Base-by-base conservation (phyloP, 129 eudicot species). In the Tagetes erecta region DNA sequence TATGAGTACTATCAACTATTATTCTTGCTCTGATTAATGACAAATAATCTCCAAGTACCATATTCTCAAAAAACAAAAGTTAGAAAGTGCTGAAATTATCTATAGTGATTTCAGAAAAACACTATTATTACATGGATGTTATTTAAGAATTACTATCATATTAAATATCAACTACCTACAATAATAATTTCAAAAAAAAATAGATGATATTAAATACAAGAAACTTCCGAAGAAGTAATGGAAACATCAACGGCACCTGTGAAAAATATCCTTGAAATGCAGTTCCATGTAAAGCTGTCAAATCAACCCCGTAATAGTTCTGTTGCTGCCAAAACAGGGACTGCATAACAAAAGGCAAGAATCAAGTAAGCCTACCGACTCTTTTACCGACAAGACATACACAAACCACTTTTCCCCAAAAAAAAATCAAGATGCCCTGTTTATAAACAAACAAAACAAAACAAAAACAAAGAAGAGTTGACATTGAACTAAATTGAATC, bases 271-370 rank as follows among this genome's bases (percentile, higher is more conserved):
- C 98, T 70, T 90, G 88, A 76, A 81, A 90, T 67, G 98, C 96
- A 34, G 96, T 80, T 64, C 91, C 97, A 71, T 94, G 96, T 79
- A 94, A 83, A 13, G 99, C 86, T 69, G 96, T 91, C 85, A 94
- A 83, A 86, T 94, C 88, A 75, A 94, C 97, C 68, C 97, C 97
- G 47, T 81, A 94, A 84, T 88, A 91, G 69, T 90, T 91, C 68
- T 86, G 96, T 64, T 94, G 99, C 86, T 94, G 99, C 99, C 99
- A 94, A 79, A 94, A 94, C 38, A 91, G 84, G 50, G 99, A 89
- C 99, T 94, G 89, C 47, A 80, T 57, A 42, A 78, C 40, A 74
- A 64, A 53, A 78, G 65, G 50, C 65, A 84, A 62, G 2, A 71
- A 56, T 36, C 8, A 70, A 12, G 27, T 37, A 27, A 39, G 27